Evolutionary conservation across 371 early-diverging fungal species (phyloP), one percentile per base, ranked within the genome.

Genomic region (Mucor piriformis): DNA sequence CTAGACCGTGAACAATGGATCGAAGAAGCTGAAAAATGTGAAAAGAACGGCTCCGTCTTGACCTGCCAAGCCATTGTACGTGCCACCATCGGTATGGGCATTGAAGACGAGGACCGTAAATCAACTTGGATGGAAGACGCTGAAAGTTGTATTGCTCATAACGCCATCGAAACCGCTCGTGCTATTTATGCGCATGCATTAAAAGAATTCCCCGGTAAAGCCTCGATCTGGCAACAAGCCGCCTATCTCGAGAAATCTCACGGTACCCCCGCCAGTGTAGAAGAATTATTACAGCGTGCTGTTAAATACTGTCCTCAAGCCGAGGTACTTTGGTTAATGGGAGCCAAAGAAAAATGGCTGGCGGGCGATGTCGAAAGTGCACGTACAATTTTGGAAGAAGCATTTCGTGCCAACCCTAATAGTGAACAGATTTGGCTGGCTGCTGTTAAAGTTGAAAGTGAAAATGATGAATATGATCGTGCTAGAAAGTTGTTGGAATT

Each of bases 241-340:
- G 96, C 96, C 0, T 87, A 88, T 56, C 68, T 97, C 44, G 98
- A 98, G 67, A 93, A 92, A 64, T 68, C 78, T 3, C 91, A 96
- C 57, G 97, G 96, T 33, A 90, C 92, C 5, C 64, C 82, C 0
- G 89, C 85, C 40, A 85, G 87, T 10, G 68, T 95, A 54, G 94
- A 92, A 46, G 89, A 88, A 50, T 54, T 97, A 37, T 69, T 98
- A 29, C 83, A 87, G 34, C 90, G 92, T 13, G 93, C 96, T 2
- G 95, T 95, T 46, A 85, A 83, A 49, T 87, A 89, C 61, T 95
- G 95, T 70, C 98, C 97, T 38, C 92, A 93, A 51, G 92, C 92
- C 8, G 96, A 98, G 74, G 84, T 92, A 0, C 80, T 97, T 40
- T 98, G 97, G 97, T 85, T 98, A 24, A 96, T 97, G 94, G 90